These are phyloP conservation scores for Gentiana macrophylla DNA, from an alignment of 257 asterid species.

Conservation along the genomic window DNA sequence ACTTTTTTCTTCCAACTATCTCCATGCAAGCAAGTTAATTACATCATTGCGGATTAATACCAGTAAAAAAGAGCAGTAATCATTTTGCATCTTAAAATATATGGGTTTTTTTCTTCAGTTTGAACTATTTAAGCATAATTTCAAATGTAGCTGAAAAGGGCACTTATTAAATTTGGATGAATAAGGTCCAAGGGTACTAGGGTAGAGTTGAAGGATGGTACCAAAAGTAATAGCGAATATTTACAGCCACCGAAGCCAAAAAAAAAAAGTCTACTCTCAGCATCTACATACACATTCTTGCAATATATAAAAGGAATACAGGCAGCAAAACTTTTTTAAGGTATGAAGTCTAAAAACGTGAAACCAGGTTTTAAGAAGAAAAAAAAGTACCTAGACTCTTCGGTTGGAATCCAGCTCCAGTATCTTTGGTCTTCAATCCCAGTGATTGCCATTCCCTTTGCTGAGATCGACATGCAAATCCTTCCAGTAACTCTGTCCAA, in stretches of 20 bases:
- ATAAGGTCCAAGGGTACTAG: not conserved
- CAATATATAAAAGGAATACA: not conserved
- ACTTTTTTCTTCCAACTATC: too few species aligned
- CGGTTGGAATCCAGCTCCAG: constrained; percentile 92
- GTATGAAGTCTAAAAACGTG: not conserved
- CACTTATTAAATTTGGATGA: too few species aligned
- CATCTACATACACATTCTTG: not conserved
- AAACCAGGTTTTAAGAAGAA: constrained; percentile 4
- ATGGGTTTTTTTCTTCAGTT: too few species aligned
- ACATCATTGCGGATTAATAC: too few species aligned
- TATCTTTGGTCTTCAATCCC: constrained; percentile 92
- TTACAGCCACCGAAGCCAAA: not conserved
- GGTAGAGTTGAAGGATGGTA: not conserved
- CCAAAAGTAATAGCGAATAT: not conserved
- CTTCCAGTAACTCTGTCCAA: constrained; percentile 77
- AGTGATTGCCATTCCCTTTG: constrained; percentile 77
- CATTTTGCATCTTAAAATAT: too few species aligned
- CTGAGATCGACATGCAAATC: constrained; percentile 78
- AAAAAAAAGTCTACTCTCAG: too few species aligned
- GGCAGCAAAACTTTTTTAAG: not conserved
- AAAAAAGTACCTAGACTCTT: constrained; percentile 64
- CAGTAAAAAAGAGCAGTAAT: too few species aligned
- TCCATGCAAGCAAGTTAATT: too few species aligned
- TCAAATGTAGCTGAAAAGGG: too few species aligned
- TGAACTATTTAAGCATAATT: too few species aligned